These are phyloP conservation scores for Metarhizium guizhouense DNA, from an alignment of 2,329 filamentous ascomycete species.

Conservation along the genomic window DNA sequence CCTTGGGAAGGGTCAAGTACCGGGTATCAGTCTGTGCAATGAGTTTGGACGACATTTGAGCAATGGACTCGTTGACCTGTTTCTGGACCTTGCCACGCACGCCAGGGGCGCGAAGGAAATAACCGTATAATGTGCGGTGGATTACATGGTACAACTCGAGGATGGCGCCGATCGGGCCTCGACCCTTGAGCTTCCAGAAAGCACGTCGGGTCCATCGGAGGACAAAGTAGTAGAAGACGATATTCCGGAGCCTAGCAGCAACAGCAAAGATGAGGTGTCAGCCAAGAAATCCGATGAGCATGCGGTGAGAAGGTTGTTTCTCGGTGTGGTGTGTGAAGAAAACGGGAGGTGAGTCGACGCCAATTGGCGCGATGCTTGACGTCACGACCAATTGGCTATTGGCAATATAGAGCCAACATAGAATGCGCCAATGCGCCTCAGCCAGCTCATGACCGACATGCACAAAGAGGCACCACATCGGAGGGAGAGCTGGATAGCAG, in stretches of 20 bases:
- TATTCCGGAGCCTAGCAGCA: slow-evolving; percentile 57
- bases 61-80: slow-evolving; percentile 71
- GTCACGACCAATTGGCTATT: not conserved
- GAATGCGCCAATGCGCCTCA: not conserved
- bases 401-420: not conserved
- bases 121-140: slow-evolving; percentile 68
- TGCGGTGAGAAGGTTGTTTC: not conserved
- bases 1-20: slow-evolving; percentile 68
- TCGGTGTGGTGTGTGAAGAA: not conserved
- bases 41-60: slow-evolving; percentile 76
- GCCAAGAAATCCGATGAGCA: not conserved
- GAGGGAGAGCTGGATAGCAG: no score
- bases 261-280: not conserved
- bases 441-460: not conserved
- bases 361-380: not conserved
- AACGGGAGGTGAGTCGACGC: not conserved
- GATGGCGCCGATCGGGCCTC: slow-evolving; percentile 73
- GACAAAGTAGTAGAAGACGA: slow-evolving; percentile 83
- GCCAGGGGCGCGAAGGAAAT: slow-evolving; percentile 79
- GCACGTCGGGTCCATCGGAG: slow-evolving; percentile 72
- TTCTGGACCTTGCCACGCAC: slow-evolving; percentile 79
- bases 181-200: slow-evolving; percentile 79
- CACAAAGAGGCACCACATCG: not conserved
- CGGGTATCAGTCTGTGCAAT: slow-evolving; percentile 64
- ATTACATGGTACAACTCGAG: slow-evolving; percentile 63